Evolutionary conservation across 1,284 basidiomycete species (phyloP), one percentile per base, ranked within the genome.

Genomic region (Tausonia pullulans): DNA sequence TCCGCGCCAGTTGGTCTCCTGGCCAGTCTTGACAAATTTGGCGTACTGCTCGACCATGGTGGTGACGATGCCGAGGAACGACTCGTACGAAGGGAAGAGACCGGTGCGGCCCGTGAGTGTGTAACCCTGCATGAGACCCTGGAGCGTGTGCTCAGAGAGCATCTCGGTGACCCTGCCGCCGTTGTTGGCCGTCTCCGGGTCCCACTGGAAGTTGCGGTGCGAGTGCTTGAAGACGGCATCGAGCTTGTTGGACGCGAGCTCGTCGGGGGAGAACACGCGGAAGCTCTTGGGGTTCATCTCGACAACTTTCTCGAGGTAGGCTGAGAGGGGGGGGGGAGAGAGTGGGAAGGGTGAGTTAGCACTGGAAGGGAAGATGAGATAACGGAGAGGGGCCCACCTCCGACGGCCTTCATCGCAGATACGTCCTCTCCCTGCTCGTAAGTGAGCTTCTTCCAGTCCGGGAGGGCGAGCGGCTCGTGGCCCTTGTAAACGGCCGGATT

Each of bases 201-300:
- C 90, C 87, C 83, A 89, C 75, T 93, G 89, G 74, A 92, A 86
- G 76, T 90, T 85, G 61, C 90, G 82, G 75, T 79, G 63, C 91
- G 79, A 1, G 87, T 74, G 66, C 58, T 86, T 79, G 58, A 92
- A 81, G 5, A 87, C 83, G 3, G 83, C 87, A 71, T 88, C 87
- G 16, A 95, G 83, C 76, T 94, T 92, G 78, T 94, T 94, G 46
- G 87, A 89, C 7, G 85, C 84, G n/a, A 93, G 80, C 70, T 77
- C 77, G 71, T 95, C 91, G 0, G 91, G 91, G n/a, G 87, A 90
- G 79, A 93, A 93, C 67, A 94, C 87, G 61, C 91, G 82, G 81
- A 93, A 92, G 0, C 81, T 79, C 41, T 78, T 79, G 1, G 85
- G 85, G 74, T 93, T 93, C 67, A 84, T 84, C 69, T 78, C 78